Evolutionary conservation across 805 yeast species (phyloP).

Genomic region (Saccharomyces eubayanus): DNA sequence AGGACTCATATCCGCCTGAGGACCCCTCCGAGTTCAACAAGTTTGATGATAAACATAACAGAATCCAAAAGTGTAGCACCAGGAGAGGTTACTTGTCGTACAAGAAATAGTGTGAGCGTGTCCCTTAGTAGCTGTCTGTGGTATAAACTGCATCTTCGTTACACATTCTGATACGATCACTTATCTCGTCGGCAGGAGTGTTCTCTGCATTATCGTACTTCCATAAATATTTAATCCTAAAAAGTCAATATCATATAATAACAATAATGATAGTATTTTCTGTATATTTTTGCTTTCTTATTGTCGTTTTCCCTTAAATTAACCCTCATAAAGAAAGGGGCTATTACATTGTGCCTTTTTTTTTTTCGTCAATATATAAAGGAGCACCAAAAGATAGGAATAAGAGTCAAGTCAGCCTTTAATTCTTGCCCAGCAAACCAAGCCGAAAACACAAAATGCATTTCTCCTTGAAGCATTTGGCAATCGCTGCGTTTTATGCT

Average conservation of each 20-base stretch:
- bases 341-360: neutral
- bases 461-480: neutral
- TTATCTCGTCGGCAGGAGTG: neutral
- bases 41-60: conserved; percentile 20
- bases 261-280: neutral
- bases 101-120: neutral
- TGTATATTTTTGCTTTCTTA: neutral
- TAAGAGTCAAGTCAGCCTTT: neutral
- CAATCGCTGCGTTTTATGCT: neutral
- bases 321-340: neutral
- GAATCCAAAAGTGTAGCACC: conserved; percentile 16
- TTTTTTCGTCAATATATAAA: neutral
- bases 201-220: neutral
- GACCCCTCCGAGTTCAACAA: conserved; percentile 12
- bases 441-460: neutral
- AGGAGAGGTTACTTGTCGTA: conserved; percentile 8
- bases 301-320: neutral
- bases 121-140: neutral
- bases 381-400: neutral
- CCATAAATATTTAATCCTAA: neutral
- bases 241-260: neutral
- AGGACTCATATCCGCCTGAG: neutral
- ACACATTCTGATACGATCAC: neutral
- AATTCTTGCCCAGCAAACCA: neutral
- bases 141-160: neutral